Conservation (phyloP, 768 basidiomycete genomes). For the Kwoniella sp. region DNA sequence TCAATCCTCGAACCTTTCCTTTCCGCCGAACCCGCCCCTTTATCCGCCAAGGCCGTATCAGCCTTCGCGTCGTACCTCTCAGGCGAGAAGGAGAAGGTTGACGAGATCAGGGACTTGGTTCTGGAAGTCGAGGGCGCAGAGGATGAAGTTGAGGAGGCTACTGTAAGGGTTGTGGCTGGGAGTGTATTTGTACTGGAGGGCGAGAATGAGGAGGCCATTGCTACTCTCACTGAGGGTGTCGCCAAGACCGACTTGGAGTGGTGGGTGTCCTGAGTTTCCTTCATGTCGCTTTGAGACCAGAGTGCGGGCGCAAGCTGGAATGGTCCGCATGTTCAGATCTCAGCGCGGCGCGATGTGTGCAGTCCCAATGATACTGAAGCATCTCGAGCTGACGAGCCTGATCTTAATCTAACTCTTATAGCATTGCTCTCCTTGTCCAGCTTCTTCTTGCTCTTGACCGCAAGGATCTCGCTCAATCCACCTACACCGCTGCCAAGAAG, state of each 20-base stretch:
- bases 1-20: conserved; percentile 35
- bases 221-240: conserved; percentile 71
- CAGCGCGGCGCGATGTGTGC: no score
- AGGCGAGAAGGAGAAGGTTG: conserved; percentile 62
- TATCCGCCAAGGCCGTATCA: conserved; percentile 60
- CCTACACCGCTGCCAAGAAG: conserved; percentile 77
- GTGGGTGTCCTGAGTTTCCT: conserved; percentile 63
- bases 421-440: conserved; percentile 79
- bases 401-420: conserved; percentile 55
- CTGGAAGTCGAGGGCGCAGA: conserved; percentile 79
- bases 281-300: no score
- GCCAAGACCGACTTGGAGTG: conserved; percentile 81
- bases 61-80: conserved; percentile 71
- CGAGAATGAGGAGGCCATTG: conserved; percentile 88
- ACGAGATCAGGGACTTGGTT: conserved; percentile 79
- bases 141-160: conserved; percentile 72
- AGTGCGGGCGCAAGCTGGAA: no score
- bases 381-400: conserved; percentile 1
- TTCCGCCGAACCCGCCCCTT: conserved; percentile 22
- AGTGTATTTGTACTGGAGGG: conserved; percentile 80
- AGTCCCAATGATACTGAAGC: no score
- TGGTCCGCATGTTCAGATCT: no score
- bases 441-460: conserved; percentile 89
- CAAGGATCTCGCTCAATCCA: conserved; percentile 80
- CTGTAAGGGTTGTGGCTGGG: conserved; percentile 79